These are phyloP conservation scores for Jamesozyma rosinii DNA, from an alignment of 805 yeast genomes.

Conservation along the genomic window DNA sequence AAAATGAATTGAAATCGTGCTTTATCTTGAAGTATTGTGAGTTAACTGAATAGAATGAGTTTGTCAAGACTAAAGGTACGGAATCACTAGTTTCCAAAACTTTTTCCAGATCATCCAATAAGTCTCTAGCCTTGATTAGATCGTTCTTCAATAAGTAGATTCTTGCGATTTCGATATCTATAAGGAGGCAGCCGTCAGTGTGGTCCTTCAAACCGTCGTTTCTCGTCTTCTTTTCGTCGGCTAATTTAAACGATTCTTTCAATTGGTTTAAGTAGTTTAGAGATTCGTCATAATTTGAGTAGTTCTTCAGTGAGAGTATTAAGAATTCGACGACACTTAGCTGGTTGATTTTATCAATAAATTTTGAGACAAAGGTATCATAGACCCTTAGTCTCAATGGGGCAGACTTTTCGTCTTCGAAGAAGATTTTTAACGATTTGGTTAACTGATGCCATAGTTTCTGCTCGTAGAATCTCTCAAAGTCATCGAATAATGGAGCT, in stretches of 20 bases:
- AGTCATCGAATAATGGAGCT: conserved; percentile 36
- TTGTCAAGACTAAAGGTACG: conserved; percentile 57
- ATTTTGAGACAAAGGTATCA: conserved; percentile 57
- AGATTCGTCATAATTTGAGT: conserved; percentile 38
- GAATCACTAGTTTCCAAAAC: conserved; percentile 50
- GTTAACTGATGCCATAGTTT: conserved; percentile 95
- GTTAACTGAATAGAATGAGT: conserved; percentile 73
- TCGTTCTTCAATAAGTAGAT: conserved; percentile 49
- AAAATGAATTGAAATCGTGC: conserved; percentile 72
- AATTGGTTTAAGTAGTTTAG: conserved; percentile 39
- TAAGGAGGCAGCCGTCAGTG: conserved; percentile 48
- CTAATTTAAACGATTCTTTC: conserved; percentile 38
- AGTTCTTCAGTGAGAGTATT: conserved; percentile 42
- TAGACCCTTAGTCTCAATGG: conserved; percentile 57
- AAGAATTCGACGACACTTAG: conserved; percentile 71
- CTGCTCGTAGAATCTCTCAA: conserved; percentile 80
- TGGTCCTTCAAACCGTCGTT: conserved; percentile 33
- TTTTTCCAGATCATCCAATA: conserved; percentile 52
- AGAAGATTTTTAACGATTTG: conserved; percentile 51
- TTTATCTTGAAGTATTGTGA: conserved; percentile 67
- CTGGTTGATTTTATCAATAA: conserved; percentile 66
- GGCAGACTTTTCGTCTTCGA: conserved; percentile 42
- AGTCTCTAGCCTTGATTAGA: conserved; percentile 52
- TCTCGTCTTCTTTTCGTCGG: conserved; percentile 29
- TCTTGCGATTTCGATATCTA: conserved; percentile 68